Conservation (phyloP, 192 early-diverging fungal species). For the Physocladia obscura region DNA sequence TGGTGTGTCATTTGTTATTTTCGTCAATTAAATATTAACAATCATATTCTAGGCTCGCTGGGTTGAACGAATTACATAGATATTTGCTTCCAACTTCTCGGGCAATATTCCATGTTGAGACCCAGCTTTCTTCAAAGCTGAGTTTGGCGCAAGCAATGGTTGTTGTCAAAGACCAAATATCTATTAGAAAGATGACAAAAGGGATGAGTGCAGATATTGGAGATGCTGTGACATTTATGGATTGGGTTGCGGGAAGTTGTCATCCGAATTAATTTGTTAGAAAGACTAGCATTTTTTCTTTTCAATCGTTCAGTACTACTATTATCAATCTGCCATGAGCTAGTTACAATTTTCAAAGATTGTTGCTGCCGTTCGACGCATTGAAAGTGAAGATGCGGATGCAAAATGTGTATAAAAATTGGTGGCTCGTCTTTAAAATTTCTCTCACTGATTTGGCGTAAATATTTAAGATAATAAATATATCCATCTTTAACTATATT, state of each 20-base stretch:
- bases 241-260: background rate
- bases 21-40: background rate
- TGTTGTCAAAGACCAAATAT: constrained; percentile 30
- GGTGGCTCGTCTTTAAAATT: too few relatives aligned
- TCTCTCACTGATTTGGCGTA: too few relatives aligned
- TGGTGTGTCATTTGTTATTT: constrained; percentile 4
- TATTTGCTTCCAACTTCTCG: constrained; percentile 20
- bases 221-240: background rate
- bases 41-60: constrained; percentile 22
- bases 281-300: too few relatives aligned
- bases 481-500: too few relatives aligned
- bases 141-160: constrained; percentile 29
- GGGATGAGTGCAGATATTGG: background rate
- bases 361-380: too few relatives aligned
- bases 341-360: too few relatives aligned
- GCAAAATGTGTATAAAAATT: too few relatives aligned
- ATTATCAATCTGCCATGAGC: too few relatives aligned
- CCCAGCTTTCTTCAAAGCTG: background rate
- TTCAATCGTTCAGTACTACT: too few relatives aligned
- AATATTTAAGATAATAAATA: too few relatives aligned
- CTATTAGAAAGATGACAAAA: constrained; percentile 6
- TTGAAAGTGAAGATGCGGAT: too few relatives aligned
- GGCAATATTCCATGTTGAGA: constrained; percentile 15
- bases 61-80: constrained; percentile 22
- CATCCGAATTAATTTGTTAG: constrained; percentile 10